phyloP scores from a whole-genome alignment of 768 basidiomycete genomes.

The Sporobolomyces pararoseus region DNA sequence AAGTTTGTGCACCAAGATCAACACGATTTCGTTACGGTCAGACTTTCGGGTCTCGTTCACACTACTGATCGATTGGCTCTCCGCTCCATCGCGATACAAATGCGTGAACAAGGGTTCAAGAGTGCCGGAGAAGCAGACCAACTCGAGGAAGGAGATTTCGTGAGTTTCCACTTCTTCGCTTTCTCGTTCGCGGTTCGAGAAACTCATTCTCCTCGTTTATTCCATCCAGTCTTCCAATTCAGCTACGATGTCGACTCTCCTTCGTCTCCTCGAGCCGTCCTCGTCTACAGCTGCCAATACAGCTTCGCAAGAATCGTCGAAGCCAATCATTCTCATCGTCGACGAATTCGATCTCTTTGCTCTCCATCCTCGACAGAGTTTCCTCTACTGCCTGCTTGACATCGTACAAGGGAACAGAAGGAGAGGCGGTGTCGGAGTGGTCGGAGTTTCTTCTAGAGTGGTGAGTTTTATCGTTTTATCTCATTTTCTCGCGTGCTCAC shows the following conservation, averaged over 20 bases:
- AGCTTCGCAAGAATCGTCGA: constrained; percentile 11
- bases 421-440: constrained; percentile 55
- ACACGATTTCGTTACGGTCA: constrained; percentile 57
- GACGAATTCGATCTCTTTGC: constrained; percentile 94
- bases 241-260: constrained; percentile 42
- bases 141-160: constrained; percentile 53
- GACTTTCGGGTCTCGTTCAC: constrained; percentile 80
- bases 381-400: constrained; percentile 92
- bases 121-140: constrained; percentile 45
- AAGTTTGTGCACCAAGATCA: constrained; percentile 21
- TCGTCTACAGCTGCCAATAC: constrained; percentile 57
- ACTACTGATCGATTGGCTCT: constrained; percentile 83
- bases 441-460: constrained; percentile 80
- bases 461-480: no score
- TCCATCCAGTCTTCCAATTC: constrained; percentile 53
- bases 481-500: not conserved
- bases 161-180: constrained; percentile 41
- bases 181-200: constrained; percentile 45
- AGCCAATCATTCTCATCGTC: constrained; percentile 66
- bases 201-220: not conserved
- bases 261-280: constrained; percentile 45
- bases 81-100: constrained; percentile 81
- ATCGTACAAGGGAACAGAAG: constrained; percentile 81
- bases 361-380: constrained; percentile 80
- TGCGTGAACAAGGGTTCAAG: constrained; percentile 68